Base-by-base conservation (phyloP, 345 rosid species). In the Trapa incisa region DNA sequence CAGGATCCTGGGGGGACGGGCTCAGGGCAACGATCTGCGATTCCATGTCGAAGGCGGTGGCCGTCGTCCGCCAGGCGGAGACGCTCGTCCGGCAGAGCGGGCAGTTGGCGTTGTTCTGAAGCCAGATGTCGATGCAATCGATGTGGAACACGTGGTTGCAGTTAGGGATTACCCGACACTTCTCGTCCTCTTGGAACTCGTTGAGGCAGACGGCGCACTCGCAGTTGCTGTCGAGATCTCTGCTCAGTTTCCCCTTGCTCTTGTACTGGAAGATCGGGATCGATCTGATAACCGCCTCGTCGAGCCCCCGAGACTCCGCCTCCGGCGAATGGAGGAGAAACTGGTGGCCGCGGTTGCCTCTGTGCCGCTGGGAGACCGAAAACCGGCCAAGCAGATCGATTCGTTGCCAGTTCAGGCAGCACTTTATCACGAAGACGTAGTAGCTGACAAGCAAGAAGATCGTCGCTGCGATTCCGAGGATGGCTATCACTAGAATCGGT, bases 91-190 rank as follows among this genome's bases (percentile, higher is more conserved):
- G 75, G 73, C 98, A 92, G 57, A 92, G 78, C 3, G 98, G 98
- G 67, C 98, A 92, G 65, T 88, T 92, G 1, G 91, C 87, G 68
- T 88, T 88, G 84, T 67, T 84, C 72, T 90, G 98, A 52, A 93
- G 97, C 97, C 98, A 93, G 63, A 86, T 72, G 74, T 90, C 98
- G 61, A 93, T 88, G 80, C 96, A 93, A 66, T 93, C 97, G 1
- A 93, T 87, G 66, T 93, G 98, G 56, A 93, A 93, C 52, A 88
- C 83, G 76, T 93, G 98, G 76, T 73, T 54, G 45, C 98, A 93
- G 11, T 76, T 84, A 4, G 98, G 98, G 32, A 93, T 81, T 43
- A 75, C 78, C 68, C 84, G 80, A 3, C 90, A 81, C 74, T 79
- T 90, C 82, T 93, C 98, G 2, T 88, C 82, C 61, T 88, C 96